Base-by-base conservation (phyloP, 2,329 filamentous ascomycete species). In the Elsinoe necatrix region DNA sequence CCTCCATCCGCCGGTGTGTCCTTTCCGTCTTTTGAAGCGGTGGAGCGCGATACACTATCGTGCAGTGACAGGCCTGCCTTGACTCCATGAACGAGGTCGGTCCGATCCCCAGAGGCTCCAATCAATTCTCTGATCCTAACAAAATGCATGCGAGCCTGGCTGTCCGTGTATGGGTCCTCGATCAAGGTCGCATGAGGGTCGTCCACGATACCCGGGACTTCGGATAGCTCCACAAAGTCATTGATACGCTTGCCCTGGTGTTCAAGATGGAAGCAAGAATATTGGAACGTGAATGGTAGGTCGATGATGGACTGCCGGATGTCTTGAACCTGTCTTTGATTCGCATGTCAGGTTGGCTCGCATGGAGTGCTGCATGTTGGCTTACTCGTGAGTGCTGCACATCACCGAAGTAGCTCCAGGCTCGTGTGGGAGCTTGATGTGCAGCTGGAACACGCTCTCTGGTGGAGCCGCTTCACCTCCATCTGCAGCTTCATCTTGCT, bases 231-330 rank as follows among this genome's bases (percentile, higher is more conserved):
- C 59, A 95, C 81, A 66, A 93, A 97, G 73, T 98, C 93, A 72
- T 97, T 97, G 79, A 98, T 86, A 62, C 87, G 86, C 72, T 87
- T 78, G 63, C 89, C 89, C 59, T 88, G 85, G 75, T 91, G 85
- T 75, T 97, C 91, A 66, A 98, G 84, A 74, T 98, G 93, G 77
- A 98, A 98, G 78, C 93, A 98, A 55, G 93, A 95, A 77, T 96
- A 96, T 73, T 95, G 90, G 75, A 96, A 93, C 54, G 92, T 95
- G 59, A 86, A 80, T 4, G 93, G 93, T 51, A 90, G 80, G 73
- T 98, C 93, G 74, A 96, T 90, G 69, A 98, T 87, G 61, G 91
- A 92, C 74, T 97, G 93, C 63, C 93, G 88, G 65, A 98, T 85
- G 77, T 98, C 93, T 73, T 97, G 93, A 60, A 97, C 86, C 72